Conservation (phyloP, 139 green algal genomes). For the Asterochloris erici region DNA sequence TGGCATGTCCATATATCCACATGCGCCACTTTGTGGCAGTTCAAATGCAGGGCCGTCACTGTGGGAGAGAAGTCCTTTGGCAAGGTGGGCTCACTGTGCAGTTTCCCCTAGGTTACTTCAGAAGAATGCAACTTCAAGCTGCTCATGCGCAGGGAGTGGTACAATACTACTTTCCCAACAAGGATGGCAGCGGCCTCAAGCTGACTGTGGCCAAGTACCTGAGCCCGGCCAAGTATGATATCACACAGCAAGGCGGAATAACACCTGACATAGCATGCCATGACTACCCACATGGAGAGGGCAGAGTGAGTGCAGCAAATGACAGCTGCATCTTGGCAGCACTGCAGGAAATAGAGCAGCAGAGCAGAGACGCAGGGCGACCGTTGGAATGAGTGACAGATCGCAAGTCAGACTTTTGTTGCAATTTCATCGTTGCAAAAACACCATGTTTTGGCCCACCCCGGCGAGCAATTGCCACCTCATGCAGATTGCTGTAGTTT, state of each 20-base stretch:
- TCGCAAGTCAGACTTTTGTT: too few species aligned
- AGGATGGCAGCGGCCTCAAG: constrained; percentile 54
- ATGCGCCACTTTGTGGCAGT: background rate
- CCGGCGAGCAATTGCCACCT: too few species aligned
- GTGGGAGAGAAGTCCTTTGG: constrained; percentile 59
- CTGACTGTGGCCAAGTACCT: constrained; percentile 70
- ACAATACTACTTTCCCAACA: constrained; percentile 65
- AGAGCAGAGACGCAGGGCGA: background rate
- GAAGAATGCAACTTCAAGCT: too few species aligned
- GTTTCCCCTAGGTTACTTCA: too few species aligned
- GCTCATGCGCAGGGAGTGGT: constrained; percentile 31
- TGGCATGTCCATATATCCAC: background rate
- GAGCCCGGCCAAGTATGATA: constrained; percentile 29
- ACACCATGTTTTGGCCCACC: too few species aligned
- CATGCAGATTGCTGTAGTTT: too few species aligned
- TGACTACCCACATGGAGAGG: constrained; percentile 36
- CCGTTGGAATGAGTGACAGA: background rate
- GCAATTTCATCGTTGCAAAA: too few species aligned
- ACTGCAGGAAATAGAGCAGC: constrained; percentile 8
- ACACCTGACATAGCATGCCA: constrained; percentile 37
- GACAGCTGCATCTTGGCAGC: constrained; percentile 21
- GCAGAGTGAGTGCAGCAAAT: background rate
- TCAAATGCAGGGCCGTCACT: constrained; percentile 19
- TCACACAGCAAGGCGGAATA: constrained; percentile 26
- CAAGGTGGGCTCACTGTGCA: constrained; percentile 20